phyloP scores from a whole-genome alignment of 441 rosid species.

The Hura crepitans region DNA sequence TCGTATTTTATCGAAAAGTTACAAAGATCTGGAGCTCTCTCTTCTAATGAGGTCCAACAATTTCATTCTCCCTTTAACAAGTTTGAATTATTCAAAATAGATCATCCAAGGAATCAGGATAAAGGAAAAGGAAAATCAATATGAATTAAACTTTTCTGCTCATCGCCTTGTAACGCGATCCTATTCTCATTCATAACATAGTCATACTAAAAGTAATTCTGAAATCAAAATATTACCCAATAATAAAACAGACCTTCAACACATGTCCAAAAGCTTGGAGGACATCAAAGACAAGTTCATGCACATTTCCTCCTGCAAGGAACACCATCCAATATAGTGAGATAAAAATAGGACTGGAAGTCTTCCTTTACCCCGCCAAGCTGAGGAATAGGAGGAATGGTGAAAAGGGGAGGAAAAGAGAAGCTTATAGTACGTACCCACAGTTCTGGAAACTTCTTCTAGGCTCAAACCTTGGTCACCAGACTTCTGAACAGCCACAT shows the following conservation, averaged over 20 bases:
- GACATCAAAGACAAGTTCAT: slow-evolving; percentile 54
- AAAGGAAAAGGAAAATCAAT: no score
- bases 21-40: no score
- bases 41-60: no score
- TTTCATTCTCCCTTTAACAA: no score
- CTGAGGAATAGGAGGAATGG: neutral
- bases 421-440: slow-evolving; percentile 36
- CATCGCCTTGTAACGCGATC: no score
- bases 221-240: slow-evolving; percentile 1
- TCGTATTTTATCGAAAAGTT: no score
- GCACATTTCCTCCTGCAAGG: slow-evolving; percentile 46
- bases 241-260: slow-evolving; percentile 58
- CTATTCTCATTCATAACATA: no score
- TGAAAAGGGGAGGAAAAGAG: slow-evolving; percentile 2
- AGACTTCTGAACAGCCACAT: slow-evolving; percentile 65
- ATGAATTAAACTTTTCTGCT: no score
- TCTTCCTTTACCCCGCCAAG: neutral
- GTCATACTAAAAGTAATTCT: neutral
- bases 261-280: slow-evolving; percentile 81
- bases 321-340: slow-evolving; percentile 24
- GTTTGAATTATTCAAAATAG: no score
- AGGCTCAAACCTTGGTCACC: slow-evolving; percentile 89
- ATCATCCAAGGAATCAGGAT: no score
- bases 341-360: slow-evolving; percentile 2
- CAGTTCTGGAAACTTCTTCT: slow-evolving; percentile 51